A percentile compares a stretch with the other conserved stretches of the same genome.
Evolutionary conservation across 2,329 filamentous ascomycete species (phyloP).

Genomic region (Cercospora canescens): DNA sequence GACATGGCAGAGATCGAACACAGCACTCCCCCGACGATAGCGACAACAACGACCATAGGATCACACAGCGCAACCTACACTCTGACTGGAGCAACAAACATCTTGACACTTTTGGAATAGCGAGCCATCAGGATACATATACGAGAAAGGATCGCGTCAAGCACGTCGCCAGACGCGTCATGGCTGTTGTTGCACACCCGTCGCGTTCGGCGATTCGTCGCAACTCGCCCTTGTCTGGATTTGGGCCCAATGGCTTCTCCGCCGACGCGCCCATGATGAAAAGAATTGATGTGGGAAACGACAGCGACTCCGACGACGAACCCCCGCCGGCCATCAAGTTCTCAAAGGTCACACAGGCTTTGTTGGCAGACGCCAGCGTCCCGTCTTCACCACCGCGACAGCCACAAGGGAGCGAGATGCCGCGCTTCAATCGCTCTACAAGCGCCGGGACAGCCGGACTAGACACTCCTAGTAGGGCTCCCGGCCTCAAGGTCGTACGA

Average conservation of each 20-base stretch:
- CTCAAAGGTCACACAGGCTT: constrained; percentile 85
- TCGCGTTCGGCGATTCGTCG: constrained; percentile 38
- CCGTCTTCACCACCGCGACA: constrained; percentile 55
- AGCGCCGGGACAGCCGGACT: constrained; percentile 30
- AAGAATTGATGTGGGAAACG: constrained; percentile 66
- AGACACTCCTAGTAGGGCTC: constrained; percentile 38
- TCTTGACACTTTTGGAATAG: constrained; percentile 24
- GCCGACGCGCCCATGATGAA: constrained; percentile 49
- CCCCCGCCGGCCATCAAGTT: constrained; percentile 87
- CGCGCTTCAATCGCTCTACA: constrained; percentile 31
- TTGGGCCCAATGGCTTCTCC: constrained; percentile 48
- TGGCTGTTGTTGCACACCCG: constrained; percentile 37
- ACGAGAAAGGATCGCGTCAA: constrained; percentile 22
- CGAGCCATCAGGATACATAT: constrained; percentile 22
- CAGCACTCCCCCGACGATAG: constrained; percentile 21
- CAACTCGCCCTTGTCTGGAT: constrained; percentile 49
- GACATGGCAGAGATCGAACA: constrained; percentile 30
- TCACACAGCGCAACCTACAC: constrained; percentile 16
- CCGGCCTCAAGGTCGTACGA: constrained; percentile 38
- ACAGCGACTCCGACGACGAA: constrained; percentile 88
- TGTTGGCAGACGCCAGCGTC: constrained; percentile 65
- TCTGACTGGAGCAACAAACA: constrained; percentile 18
- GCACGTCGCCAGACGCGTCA: constrained; percentile 31
- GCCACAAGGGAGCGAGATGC: constrained; percentile 38
- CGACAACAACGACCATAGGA: constrained; percentile 23